These are phyloP conservation scores for Besnoitia besnoiti DNA, from an alignment of 169 alveolate species.

Conservation along the genomic window DNA sequence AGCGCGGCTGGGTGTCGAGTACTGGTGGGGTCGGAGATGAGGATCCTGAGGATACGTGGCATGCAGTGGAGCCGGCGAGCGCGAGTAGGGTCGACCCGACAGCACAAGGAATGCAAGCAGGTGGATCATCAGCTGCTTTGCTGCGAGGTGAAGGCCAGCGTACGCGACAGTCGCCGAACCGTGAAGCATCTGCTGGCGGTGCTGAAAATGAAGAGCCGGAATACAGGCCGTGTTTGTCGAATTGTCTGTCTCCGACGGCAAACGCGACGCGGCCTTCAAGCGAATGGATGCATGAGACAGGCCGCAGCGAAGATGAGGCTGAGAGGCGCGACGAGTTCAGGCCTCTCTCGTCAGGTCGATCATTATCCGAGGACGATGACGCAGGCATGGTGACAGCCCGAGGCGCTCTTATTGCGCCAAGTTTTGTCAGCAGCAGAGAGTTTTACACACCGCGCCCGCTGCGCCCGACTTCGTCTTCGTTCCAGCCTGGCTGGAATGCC, in stretches of 20 bases:
- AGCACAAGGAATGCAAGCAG: too few species aligned
- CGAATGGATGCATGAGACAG: not conserved
- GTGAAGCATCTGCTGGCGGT: too few species aligned
- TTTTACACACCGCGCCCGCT: not conserved
- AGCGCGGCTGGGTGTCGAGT: not conserved
- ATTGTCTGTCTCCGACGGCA: not conserved
- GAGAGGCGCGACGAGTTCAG: not conserved
- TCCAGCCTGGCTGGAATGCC: too few species aligned
- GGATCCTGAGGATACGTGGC: not conserved
- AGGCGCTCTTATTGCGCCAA: not conserved
- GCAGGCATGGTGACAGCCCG: not conserved
- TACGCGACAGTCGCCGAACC: too few species aligned
- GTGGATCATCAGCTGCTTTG: too few species aligned
- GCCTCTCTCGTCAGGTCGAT: not conserved
- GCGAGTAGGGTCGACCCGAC: not conserved
- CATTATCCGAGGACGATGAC: not conserved
- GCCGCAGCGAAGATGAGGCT: not conserved
- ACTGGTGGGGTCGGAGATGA: not conserved
- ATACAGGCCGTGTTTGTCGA: too few species aligned
- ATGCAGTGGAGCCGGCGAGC: not conserved
- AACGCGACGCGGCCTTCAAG: not conserved
- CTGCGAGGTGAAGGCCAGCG: too few species aligned
- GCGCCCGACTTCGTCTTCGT: too few species aligned
- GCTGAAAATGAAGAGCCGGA: too few species aligned
- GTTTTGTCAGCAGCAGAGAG: not conserved